Evolutionary conservation across 78 protist species (phyloP), one percentile per base, ranked within the genome.

Genomic region (Dictyostelium purpureum): DNA sequence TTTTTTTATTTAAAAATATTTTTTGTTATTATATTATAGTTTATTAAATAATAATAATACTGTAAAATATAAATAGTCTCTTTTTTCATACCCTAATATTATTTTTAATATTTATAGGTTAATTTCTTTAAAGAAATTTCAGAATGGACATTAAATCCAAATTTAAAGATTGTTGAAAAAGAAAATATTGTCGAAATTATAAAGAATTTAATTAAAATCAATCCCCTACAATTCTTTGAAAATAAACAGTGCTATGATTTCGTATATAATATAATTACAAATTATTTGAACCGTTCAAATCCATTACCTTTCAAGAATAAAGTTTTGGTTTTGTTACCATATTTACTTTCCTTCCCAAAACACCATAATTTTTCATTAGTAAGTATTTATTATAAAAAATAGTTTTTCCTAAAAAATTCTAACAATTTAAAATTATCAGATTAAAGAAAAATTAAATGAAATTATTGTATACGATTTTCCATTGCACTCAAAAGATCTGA

Each of bases 401-500:
- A 14, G 24, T 42, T 49, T 38, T 76, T 26, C 0, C 10, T 52
- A 43, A 56, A 56, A 0, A 56, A 18, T 56, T 24, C 1, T 19
- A 56, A 56, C 31, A 56, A 56, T 56, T 24, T 49, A 49, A 14
- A 14, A 49, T 63, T 4, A 31, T 19, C 3, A 56, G 47, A 74
- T 74, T 2, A 69, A 75, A 56, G 89, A 81, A 35, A 87, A 74
- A 65, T 54, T 93, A 45, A 80, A 81, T 71, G 93, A 93, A 51
- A 70, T 93, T 26, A 80, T 94, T 16, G 73, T 79, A 12, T 52
- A 73, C 59, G 89, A 94, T 54, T 94, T 94, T 66, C 96, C 96
- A 45, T 37, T 80, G 0, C 19, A 19, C 3, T 94, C 96, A 26
- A 79, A 71, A 33, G 96, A 94, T 80, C n/a, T 87, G 18, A 57